A percentile compares a stretch with the other conserved stretches of the same genome.
These are phyloP conservation scores for Cystoderma amianthinum DNA, from an alignment of 768 basidiomycete species.

Conservation along the genomic window DNA sequence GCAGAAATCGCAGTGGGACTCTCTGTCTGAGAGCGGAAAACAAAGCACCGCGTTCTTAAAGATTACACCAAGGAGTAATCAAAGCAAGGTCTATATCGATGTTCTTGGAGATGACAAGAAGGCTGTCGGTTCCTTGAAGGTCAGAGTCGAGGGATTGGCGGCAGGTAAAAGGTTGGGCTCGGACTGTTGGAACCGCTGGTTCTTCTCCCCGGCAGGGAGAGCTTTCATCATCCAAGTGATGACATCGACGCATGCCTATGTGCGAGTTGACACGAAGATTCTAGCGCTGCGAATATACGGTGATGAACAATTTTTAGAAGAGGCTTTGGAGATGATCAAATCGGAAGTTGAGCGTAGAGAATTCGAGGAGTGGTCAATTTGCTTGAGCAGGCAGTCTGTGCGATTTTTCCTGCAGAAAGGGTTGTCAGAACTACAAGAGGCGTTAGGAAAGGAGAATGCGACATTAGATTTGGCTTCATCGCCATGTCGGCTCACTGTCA, in stretches of 20 bases:
- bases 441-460: too few species aligned
- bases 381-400: too few species aligned
- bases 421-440: too few species aligned
- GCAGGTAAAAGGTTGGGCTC: constrained; percentile 39
- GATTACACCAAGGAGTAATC: constrained; percentile 13
- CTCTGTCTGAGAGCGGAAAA: constrained; percentile 27
- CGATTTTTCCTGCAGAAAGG: too few species aligned
- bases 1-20: constrained; percentile 40
- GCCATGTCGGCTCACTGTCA: constrained; percentile 36
- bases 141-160: constrained; percentile 48
- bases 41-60: constrained; percentile 26
- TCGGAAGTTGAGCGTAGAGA: too few species aligned
- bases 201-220: constrained; percentile 19
- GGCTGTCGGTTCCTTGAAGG: constrained; percentile 49
- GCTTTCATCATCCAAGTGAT: constrained; percentile 27
- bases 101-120: constrained; percentile 48
- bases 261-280: constrained; percentile 39
- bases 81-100: constrained; percentile 25
- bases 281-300: constrained; percentile 42
- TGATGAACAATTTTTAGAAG: constrained; percentile 25
- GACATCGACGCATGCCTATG: constrained; percentile 28
- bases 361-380: too few species aligned
- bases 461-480: constrained; percentile 29
- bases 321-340: too few species aligned
- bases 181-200: constrained; percentile 42